Conservation (phyloP, 768 basidiomycete species). For the Gyrodon lividus region DNA sequence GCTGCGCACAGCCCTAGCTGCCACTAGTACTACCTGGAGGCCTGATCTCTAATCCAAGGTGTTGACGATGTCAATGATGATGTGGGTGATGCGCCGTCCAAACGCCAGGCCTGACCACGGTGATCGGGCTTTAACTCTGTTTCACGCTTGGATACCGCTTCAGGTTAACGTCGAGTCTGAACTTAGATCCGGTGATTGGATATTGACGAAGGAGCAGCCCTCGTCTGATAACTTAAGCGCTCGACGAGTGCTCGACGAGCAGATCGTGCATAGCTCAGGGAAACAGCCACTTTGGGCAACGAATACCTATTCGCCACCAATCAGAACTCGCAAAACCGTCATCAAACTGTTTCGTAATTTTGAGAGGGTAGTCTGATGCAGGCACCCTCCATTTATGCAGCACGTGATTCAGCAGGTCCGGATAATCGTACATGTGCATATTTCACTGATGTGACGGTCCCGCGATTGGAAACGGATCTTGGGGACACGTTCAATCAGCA, state of each 20-base stretch:
- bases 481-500: conserved; percentile 18
- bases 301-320: too few relatives aligned
- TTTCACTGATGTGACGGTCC: conserved; percentile 15
- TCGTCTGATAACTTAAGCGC: too few relatives aligned
- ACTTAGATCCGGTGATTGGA: conserved; percentile 31
- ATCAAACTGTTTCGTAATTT: too few relatives aligned
- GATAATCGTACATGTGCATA: neutral
- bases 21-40: too few relatives aligned
- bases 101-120: conserved; percentile 9
- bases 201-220: too few relatives aligned
- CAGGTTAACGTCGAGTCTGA: conserved; percentile 2
- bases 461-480: conserved; percentile 28
- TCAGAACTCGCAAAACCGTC: too few relatives aligned
- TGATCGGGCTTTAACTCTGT: conserved; percentile 25
- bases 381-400: too few relatives aligned
- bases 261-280: too few relatives aligned
- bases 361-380: too few relatives aligned
- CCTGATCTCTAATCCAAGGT: too few relatives aligned
- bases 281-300: too few relatives aligned
- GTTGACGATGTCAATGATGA: conserved; percentile 11
- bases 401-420: conserved; percentile 15
- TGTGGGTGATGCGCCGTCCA: conserved; percentile 14
- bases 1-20: neutral
- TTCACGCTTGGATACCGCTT: neutral
- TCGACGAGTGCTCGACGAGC: too few relatives aligned